These are phyloP conservation scores for Aspergillus sp. DNA, from an alignment of 2,329 filamentous ascomycete genomes.

Conservation along the genomic window DNA sequence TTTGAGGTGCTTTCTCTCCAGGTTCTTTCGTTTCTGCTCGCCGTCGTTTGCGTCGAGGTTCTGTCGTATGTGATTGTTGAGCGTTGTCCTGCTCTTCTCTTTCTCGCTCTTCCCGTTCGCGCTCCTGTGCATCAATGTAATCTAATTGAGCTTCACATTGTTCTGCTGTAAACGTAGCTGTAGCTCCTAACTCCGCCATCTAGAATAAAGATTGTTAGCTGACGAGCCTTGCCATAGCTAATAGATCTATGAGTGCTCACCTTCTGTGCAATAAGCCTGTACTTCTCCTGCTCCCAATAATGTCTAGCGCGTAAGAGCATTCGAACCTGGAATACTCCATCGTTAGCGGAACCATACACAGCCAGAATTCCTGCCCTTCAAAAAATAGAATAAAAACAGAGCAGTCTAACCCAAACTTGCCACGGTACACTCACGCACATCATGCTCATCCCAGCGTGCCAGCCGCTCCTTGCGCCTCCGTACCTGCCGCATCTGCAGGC, in stretches of 20 bases:
- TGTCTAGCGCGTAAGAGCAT: conserved; percentile 37
- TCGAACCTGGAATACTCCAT: conserved; percentile 28
- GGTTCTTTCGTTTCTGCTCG: conserved; percentile 11
- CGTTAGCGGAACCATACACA: conserved; percentile 5
- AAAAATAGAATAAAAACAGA: not conserved
- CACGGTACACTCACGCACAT: conserved; percentile 44
- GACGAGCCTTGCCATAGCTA: not conserved
- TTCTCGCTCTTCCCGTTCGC: conserved; percentile 11
- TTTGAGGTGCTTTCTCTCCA: not conserved
- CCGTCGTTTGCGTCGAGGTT: conserved; percentile 21
- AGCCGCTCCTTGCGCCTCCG: conserved; percentile 37
- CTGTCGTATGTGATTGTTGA: conserved; percentile 16
- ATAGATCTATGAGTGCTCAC: conserved; percentile 19
- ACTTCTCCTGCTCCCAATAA: conserved; percentile 40
- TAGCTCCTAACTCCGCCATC: conserved; percentile 37
- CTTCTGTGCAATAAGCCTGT: conserved; percentile 39
- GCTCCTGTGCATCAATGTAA: conserved; percentile 24
- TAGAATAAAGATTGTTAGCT: conserved; percentile 10
- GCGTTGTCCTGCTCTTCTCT: conserved; percentile 17
- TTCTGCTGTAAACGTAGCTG: conserved; percentile 32
- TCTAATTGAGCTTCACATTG: conserved; percentile 38
- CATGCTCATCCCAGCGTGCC: conserved; percentile 40
- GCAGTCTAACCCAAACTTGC: not conserved
- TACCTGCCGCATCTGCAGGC: conserved; percentile 44
- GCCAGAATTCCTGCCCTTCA: not conserved